Base-by-base conservation (phyloP, 345 rosid species). In the Populus ilicifolia region DNA sequence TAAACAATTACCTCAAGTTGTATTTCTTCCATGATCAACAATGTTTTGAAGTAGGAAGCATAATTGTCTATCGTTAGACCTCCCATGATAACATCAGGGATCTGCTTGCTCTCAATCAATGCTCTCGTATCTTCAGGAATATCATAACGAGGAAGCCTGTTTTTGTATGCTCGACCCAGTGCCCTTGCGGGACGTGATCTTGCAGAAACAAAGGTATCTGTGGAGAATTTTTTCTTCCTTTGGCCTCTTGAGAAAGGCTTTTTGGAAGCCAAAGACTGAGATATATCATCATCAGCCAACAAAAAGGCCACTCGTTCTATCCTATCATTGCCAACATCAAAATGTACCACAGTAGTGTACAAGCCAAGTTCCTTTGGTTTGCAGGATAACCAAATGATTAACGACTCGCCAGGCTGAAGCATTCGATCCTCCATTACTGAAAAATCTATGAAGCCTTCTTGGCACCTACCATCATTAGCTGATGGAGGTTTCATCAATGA, bases 1-100 rank as follows among this genome's bases (percentile, higher is more conserved):
- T 27, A 54, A 71, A 63, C 21, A 17, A 62, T 87, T 33, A 93
- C 97, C 98, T 93, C 97, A 56, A 93, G 81, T 74, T 95, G 91
- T 74, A 95, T 35, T 76, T 95, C 99, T 81, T 93, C 99, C 93
- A 92, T 86, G 79, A 89, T 77, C 81, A 95, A 71, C 76, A 95
- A 81, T 29, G 85, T 87, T 48, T 85, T 89, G 85, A 85, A 95
- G 85, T 83, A 92, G 59, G 76, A 41, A 48, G 85, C 88, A 83
- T 93, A 95, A 77, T 87, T 92, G 10, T 70, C 66, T 29, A 39
- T 64, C 0, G 87, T 84, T 4, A 93, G 84, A 78, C 92, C 94
- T 30, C 27, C 81, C 36, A 30, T 68, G 70, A 94, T 59, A 72
- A 62, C 84, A 76, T 80, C 85, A 0, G 93, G 93, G 36, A 86